Conservation (phyloP, 257 asterid genomes). For the Nicotiana otophora region DNA sequence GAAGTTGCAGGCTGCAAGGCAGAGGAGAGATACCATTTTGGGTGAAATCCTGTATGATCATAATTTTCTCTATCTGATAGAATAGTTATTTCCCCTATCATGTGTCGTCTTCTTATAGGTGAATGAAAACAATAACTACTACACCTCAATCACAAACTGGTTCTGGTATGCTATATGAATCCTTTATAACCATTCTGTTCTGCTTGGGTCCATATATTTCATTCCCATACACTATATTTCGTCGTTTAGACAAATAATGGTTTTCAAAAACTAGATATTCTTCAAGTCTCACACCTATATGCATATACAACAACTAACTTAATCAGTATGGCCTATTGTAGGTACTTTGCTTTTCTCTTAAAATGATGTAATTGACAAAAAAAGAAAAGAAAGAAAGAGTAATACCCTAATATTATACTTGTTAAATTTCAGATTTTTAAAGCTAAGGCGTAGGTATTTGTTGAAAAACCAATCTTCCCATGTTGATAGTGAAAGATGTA, state of each 20-base stretch:
- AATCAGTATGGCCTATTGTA: neutral
- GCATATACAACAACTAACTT: neutral
- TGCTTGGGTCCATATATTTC: neutral
- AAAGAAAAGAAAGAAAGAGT: neutral
- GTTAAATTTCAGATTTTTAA: conserved; percentile 42
- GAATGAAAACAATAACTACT: no score
- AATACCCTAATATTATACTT: neutral
- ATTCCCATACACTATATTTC: neutral
- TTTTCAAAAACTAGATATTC: neutral
- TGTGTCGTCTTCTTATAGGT: neutral
- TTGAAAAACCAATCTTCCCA: conserved; percentile 12
- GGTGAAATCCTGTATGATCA: conserved; percentile 43
- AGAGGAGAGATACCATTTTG: conserved; percentile 23
- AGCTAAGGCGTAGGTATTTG: conserved; percentile 26
- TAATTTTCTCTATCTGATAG: neutral
- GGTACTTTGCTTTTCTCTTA: neutral
- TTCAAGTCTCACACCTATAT: neutral
- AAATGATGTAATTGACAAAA: neutral
- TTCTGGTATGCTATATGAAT: neutral
- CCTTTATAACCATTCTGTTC: neutral
- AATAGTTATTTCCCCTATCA: neutral
- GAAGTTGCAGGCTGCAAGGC: conserved; percentile 45
- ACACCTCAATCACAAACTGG: neutral
- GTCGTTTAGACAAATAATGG: neutral
- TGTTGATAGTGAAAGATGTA: neutral